Evolutionary conservation across 768 basidiomycete species (phyloP).

Genomic region (Psilocybe cubensis): DNA sequence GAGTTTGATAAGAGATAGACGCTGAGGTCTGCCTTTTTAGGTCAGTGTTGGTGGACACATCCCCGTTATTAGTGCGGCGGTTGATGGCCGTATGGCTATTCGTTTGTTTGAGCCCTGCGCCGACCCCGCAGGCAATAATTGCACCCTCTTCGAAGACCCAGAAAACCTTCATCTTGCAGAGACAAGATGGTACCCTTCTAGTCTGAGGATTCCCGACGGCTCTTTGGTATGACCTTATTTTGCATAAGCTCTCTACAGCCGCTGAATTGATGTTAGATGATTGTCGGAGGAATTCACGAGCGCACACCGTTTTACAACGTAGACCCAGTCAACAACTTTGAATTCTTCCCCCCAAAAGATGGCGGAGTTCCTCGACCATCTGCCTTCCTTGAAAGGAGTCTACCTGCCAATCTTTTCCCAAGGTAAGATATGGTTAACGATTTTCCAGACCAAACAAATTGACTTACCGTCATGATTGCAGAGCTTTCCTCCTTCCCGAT

Average conservation of each 20-base stretch:
- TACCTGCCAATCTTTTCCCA: conserved; percentile 32
- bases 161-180: conserved; percentile 34
- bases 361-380: conserved; percentile 33
- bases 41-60: conserved; percentile 34
- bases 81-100: conserved; percentile 38
- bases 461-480: too few relatives aligned
- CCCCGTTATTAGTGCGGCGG: conserved; percentile 28
- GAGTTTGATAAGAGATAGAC: not conserved
- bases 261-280: conserved; percentile 19
- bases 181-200: conserved; percentile 45
- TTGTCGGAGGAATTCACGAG: conserved; percentile 31
- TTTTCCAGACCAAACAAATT: conserved; percentile 14
- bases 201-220: conserved; percentile 35
- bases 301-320: conserved; percentile 64
- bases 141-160: conserved; percentile 40
- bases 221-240: conserved; percentile 30
- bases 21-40: conserved; percentile 17
- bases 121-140: conserved; percentile 30
- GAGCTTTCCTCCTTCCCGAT: conserved; percentile 41
- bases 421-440: conserved; percentile 23
- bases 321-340: conserved; percentile 50
- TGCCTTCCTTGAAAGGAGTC: conserved; percentile 28
- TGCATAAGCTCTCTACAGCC: conserved; percentile 19
- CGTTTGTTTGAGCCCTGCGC: conserved; percentile 43
- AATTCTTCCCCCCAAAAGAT: conserved; percentile 45